These are phyloP conservation scores for Solanum sitiens DNA, from an alignment of 257 asterid species.

Conservation along the genomic window DNA sequence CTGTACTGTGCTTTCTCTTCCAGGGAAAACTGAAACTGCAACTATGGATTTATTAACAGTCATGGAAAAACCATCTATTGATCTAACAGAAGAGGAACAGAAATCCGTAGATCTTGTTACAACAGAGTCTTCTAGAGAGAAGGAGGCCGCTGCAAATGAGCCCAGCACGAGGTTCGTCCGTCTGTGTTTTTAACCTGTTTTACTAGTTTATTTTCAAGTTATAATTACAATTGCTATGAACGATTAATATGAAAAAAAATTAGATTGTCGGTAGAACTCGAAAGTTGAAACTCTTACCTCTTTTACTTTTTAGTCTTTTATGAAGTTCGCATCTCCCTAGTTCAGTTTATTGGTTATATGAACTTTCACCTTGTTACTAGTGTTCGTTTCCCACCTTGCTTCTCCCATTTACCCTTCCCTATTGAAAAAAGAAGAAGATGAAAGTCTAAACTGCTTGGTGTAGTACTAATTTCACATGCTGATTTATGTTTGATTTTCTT, in stretches of 20 bases:
- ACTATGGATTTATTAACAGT: conserved; percentile 9
- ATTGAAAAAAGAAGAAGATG: too few species aligned
- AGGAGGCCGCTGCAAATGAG: conserved; percentile 18
- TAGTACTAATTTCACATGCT: background rate
- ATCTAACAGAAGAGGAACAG: conserved; percentile 2
- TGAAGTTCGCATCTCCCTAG: background rate
- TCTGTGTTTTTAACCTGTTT: background rate
- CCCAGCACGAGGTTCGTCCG: conserved; percentile 27
- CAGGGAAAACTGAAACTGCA: conserved; percentile 33
- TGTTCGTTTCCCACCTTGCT: too few species aligned
- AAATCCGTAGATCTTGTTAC: background rate
- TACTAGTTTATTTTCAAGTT: background rate
- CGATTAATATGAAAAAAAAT: background rate
- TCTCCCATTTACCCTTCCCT: too few species aligned
- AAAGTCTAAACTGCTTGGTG: background rate
- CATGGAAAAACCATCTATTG: conserved; percentile 13
- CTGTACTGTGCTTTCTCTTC: background rate
- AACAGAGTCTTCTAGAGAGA: conserved; percentile 1
- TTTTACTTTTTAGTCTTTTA: background rate
- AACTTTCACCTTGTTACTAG: background rate
- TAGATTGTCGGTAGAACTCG: background rate
- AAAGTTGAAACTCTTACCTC: background rate
- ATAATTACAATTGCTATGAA: background rate
- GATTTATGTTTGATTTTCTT: background rate
- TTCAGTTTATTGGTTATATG: background rate